A percentile compares a stretch with the other conserved stretches of the same genome.
These are phyloP conservation scores for Arctium minus DNA, from an alignment of 129 eudicot species.

Conservation along the genomic window DNA sequence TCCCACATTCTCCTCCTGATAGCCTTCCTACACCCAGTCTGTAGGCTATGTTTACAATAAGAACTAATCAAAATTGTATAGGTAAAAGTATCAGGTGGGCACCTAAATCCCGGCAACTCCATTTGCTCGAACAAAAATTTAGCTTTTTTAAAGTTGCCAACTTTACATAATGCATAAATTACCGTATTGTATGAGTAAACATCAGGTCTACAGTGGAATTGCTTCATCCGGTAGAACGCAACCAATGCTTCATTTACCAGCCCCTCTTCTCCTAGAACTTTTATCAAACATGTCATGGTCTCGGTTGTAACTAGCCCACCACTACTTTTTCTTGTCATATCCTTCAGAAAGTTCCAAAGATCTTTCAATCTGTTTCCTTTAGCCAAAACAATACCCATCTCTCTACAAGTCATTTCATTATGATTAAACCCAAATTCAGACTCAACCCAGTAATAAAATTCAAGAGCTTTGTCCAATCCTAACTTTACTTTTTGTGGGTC, in stretches of 20 bases:
- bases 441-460: slow-evolving; percentile 81
- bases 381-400: slow-evolving; percentile 66
- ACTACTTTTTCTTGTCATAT: slow-evolving; percentile 51
- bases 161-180: slow-evolving; percentile 76
- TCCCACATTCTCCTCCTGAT: slow-evolving; percentile 84
- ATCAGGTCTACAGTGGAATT: slow-evolving; percentile 79
- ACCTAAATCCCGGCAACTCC: slow-evolving; percentile 89
- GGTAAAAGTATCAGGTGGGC: slow-evolving; percentile 75
- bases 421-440: slow-evolving; percentile 57
- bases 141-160: slow-evolving; percentile 71
- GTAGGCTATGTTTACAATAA: slow-evolving; percentile 68
- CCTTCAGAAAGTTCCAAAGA: slow-evolving; percentile 71
- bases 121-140: slow-evolving; percentile 77
- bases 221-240: slow-evolving; percentile 80
- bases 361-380: slow-evolving; percentile 54
- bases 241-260: slow-evolving; percentile 64
- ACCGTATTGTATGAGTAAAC: slow-evolving; percentile 70
- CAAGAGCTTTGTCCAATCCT: slow-evolving; percentile 61
- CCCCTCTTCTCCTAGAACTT: slow-evolving; percentile 81
- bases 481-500: slow-evolving; percentile 48
- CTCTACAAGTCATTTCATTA: slow-evolving; percentile 66
- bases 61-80: slow-evolving; percentile 81
- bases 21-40: slow-evolving; percentile 76
- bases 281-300: slow-evolving; percentile 82
- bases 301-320: slow-evolving; percentile 51